Evolutionary conservation across 441 rosid genomes (phyloP).

Genomic region (Omphalea diandra): DNA sequence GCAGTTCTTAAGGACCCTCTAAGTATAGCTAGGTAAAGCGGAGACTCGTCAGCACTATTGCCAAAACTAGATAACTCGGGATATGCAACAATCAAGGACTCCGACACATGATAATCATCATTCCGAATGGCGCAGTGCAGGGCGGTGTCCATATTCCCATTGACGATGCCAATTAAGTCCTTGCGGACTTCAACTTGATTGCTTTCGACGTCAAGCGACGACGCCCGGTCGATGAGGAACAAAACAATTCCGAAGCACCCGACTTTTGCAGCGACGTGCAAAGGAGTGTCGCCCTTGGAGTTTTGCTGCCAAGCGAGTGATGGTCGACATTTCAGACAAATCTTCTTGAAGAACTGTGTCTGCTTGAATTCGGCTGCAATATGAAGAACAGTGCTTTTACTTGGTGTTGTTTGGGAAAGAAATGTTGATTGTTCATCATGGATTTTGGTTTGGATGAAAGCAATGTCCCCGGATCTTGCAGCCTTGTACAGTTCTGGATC

Average conservation of each 20-base stretch:
- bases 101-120: neutral
- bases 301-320: neutral
- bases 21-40: neutral
- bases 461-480: neutral
- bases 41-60: neutral
- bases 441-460: neutral
- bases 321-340: neutral
- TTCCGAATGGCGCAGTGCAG: neutral
- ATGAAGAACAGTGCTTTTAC: neutral
- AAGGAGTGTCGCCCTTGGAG: neutral
- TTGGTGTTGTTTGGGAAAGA: slow-evolving; percentile 4
- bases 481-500: slow-evolving; percentile 2
- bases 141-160: neutral
- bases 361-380: neutral
- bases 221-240: neutral
- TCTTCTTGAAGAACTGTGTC: neutral
- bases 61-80: neutral
- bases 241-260: neutral
- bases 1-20: neutral
- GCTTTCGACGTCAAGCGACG: neutral
- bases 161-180: neutral
- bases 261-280: neutral
- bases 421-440: neutral
- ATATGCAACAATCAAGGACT: neutral
- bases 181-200: neutral